Percentiles rank a stretch among this genome's conserved stretches.
phyloP scores from a whole-genome alignment of 257 asterid species.

The Lycium ferocissimum region DNA sequence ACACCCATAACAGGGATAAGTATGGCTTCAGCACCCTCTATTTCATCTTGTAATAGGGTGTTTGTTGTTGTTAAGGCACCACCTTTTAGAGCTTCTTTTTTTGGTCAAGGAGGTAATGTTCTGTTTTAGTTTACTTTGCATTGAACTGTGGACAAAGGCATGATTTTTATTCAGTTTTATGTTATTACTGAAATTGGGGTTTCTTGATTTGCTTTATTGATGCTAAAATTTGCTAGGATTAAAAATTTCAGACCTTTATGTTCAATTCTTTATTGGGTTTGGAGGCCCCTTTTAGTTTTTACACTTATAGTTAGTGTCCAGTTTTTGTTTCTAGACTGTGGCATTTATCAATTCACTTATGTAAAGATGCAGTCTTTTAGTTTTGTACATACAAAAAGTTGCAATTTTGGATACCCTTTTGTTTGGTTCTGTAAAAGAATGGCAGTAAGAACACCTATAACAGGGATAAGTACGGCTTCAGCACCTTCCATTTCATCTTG shows the following conservation, averaged over 20 bases:
- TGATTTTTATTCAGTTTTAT: not conserved
- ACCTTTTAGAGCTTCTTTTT: constrained; percentile 57
- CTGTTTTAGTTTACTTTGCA: too few relatives aligned
- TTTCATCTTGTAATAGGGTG: constrained; percentile 53
- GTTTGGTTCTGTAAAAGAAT: constrained; percentile 31
- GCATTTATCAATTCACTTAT: not conserved
- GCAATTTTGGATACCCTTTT: constrained; percentile 4
- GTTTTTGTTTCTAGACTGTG: not conserved
- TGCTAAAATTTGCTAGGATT: not conserved
- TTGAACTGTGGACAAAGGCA: too few relatives aligned
- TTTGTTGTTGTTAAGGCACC: constrained; percentile 44
- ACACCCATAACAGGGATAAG: constrained; percentile 62
- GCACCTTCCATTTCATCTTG: constrained; percentile 58
- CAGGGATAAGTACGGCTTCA: constrained; percentile 62
- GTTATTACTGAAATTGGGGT: not conserved
- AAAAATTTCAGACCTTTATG: not conserved
- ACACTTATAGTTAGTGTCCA: not conserved
- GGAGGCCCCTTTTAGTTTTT: not conserved
- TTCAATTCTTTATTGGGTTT: not conserved
- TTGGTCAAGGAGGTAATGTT: constrained; percentile 75
- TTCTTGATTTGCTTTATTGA: not conserved
- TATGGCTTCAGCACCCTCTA: constrained; percentile 58
- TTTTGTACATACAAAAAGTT: constrained; percentile 16
- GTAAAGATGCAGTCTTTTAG: not conserved
- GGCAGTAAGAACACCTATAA: constrained; percentile 65